These are phyloP conservation scores for Monosporascus sp. DNA, from an alignment of 2,329 filamentous ascomycete species.

Conservation along the genomic window DNA sequence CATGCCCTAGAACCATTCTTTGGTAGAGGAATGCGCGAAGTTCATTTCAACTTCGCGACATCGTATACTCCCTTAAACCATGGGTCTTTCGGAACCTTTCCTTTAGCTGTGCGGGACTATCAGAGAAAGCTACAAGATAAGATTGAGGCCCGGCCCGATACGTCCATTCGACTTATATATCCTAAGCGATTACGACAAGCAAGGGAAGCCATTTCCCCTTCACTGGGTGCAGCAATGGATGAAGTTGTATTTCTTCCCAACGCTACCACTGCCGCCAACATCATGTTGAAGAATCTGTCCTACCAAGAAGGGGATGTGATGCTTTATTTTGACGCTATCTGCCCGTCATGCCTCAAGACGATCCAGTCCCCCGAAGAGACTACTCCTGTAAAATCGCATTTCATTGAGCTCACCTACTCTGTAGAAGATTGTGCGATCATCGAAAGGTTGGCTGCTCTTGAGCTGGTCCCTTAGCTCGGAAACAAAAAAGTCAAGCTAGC, in stretches of 20 bases:
- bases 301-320: slow-evolving; percentile 59
- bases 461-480: slow-evolving; percentile 33
- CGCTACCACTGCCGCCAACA: slow-evolving; percentile 64
- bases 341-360: slow-evolving; percentile 61
- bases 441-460: slow-evolving; percentile 46
- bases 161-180: slow-evolving; percentile 58
- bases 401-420: slow-evolving; percentile 54
- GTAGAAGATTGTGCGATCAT: slow-evolving; percentile 54
- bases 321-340: slow-evolving; percentile 62
- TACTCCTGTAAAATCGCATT: slow-evolving; percentile 32
- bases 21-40: slow-evolving; percentile 23
- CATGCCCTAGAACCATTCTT: slow-evolving; percentile 7
- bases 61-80: slow-evolving; percentile 30
- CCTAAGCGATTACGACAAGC: slow-evolving; percentile 49
- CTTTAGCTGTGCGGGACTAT: slow-evolving; percentile 45
- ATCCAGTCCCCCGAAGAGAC: slow-evolving; percentile 56
- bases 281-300: slow-evolving; percentile 58
- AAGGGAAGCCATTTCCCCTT: slow-evolving; percentile 51
- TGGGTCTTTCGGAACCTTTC: slow-evolving; percentile 65
- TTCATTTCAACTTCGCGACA: slow-evolving; percentile 26
- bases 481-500: slow-evolving; percentile 56
- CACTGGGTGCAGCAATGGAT: slow-evolving; percentile 53
- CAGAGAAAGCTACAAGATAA: slow-evolving; percentile 49
- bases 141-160: slow-evolving; percentile 57
- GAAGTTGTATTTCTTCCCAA: slow-evolving; percentile 66